phyloP scores from a whole-genome alignment of 2,329 filamentous ascomycete genomes.

The Alternaria viburni region DNA sequence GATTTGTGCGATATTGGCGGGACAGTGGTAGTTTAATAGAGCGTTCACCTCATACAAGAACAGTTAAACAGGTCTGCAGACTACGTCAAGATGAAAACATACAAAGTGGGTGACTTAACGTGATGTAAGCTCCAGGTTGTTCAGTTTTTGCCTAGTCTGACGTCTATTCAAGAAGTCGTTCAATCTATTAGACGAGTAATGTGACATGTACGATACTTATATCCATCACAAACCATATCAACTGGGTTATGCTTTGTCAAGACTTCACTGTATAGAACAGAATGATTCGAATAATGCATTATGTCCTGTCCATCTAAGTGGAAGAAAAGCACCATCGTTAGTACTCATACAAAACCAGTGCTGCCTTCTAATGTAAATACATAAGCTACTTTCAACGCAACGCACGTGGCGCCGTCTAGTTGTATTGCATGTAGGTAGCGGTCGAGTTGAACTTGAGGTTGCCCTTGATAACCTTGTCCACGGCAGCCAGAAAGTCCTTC shows the following conservation, averaged over 20 bases:
- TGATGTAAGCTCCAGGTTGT: neutral
- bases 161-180: too few species aligned
- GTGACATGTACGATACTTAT: neutral
- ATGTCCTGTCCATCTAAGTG: neutral
- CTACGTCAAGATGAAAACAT: neutral
- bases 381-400: neutral
- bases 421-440: conserved; percentile 98
- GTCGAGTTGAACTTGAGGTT: conserved; percentile 99
- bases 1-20: conserved; percentile 56
- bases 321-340: conserved; percentile 1
- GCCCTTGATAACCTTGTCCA: conserved; percentile 99
- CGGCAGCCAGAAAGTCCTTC: conserved; percentile 97
- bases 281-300: conserved; percentile 1
- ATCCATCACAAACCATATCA: neutral
- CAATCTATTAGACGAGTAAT: neutral
- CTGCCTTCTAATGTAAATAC: neutral
- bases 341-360: conserved; percentile 4
- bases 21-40: conserved; percentile 50
- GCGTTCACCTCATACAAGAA: neutral
- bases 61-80: neutral
- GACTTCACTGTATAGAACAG: neutral
- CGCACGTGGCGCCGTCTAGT: conserved; percentile 61
- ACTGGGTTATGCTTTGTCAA: neutral
- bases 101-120: neutral
- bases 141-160: neutral